Percentiles rank a stretch among this genome's conserved stretches.
phyloP scores from a whole-genome alignment of 768 basidiomycete species.

The Tricholoma sp. region DNA sequence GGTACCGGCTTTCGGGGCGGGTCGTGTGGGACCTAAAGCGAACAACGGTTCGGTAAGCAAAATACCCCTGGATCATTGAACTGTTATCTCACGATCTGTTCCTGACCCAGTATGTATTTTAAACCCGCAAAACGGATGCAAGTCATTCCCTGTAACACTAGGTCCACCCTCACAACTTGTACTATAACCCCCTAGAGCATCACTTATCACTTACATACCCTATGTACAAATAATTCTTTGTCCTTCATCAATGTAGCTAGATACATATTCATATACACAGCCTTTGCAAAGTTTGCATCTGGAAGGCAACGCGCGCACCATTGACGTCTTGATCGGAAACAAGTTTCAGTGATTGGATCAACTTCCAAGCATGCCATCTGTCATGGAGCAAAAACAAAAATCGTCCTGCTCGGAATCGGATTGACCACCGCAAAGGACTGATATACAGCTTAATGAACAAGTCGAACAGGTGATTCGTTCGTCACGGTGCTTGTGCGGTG shows the following conservation, averaged over 20 bases:
- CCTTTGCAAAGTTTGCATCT: too few species aligned
- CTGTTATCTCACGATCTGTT: not conserved
- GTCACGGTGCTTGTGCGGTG: too few species aligned
- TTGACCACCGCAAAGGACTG: too few species aligned
- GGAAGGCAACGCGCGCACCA: not conserved
- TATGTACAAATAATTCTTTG: not conserved
- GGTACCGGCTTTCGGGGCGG: conserved; percentile 20
- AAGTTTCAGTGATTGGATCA: not conserved
- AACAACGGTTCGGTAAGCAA: conserved; percentile 10
- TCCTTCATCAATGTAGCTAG: not conserved
- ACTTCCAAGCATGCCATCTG: not conserved
- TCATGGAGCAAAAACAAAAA: not conserved
- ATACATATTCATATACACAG: not conserved
- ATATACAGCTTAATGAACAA: too few species aligned
- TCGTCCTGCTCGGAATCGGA: too few species aligned
- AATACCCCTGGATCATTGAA: not conserved
- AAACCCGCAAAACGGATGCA: not conserved
- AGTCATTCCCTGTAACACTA: not conserved
- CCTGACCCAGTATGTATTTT: conserved; percentile 4
- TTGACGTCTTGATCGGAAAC: not conserved
- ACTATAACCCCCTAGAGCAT: not conserved
- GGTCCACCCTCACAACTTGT: not conserved
- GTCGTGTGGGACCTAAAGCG: conserved; percentile 12
- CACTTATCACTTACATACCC: not conserved
- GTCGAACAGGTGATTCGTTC: too few species aligned